Conservation (phyloP, 2,329 filamentous ascomycete genomes). For the Myriosclerotinia duriaeana region DNA sequence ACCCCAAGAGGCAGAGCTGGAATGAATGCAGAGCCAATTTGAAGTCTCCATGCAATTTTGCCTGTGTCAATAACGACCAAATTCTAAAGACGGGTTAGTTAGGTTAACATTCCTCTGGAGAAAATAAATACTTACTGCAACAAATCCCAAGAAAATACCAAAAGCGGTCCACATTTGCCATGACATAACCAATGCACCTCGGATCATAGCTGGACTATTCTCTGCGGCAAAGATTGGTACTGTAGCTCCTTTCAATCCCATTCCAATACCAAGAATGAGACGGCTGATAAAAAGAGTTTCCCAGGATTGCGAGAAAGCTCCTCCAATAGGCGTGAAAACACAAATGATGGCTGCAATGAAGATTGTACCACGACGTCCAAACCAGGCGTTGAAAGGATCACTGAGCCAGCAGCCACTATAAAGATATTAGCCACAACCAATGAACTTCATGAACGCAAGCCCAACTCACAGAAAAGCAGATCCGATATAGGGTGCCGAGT, state of each 20-base stretch:
- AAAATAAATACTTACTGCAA: conserved; percentile 30
- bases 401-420: conserved; percentile 62
- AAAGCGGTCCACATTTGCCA: conserved; percentile 73
- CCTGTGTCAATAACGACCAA: conserved; percentile 54
- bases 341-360: conserved; percentile 68
- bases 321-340: conserved; percentile 55
- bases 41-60: conserved; percentile 59
- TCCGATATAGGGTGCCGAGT: conserved; percentile 53
- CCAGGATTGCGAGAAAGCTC: conserved; percentile 59
- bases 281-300: conserved; percentile 53
- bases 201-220: conserved; percentile 52
- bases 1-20: conserved; percentile 57
- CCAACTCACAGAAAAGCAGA: conserved; percentile 43
- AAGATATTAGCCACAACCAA: conserved; percentile 43
- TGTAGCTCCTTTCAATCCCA: conserved; percentile 55
- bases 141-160: conserved; percentile 53
- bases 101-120: rapidly evolving
- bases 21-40: conserved; percentile 64
- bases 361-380: conserved; percentile 69
- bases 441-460: conserved; percentile 23
- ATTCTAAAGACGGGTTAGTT: conserved; percentile 29
- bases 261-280: conserved; percentile 58
- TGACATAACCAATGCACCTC: conserved; percentile 72
- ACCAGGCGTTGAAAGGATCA: conserved; percentile 61
- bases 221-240: conserved; percentile 55